These are phyloP conservation scores for Aphanomyces invadans DNA, from an alignment of 352 stramenopile species.

Conservation along the genomic window DNA sequence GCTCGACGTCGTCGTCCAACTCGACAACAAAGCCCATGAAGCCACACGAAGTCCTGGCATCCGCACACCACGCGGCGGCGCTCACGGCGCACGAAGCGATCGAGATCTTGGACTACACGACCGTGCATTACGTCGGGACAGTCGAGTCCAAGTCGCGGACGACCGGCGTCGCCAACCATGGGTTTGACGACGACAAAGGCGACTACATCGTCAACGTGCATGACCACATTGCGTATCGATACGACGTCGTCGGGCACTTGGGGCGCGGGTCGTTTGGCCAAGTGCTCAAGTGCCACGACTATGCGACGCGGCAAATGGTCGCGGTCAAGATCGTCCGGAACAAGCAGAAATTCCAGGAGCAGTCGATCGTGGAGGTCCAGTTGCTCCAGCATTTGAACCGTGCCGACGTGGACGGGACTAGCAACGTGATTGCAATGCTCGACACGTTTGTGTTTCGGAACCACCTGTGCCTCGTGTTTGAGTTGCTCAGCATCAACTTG, in stretches of 20 bases:
- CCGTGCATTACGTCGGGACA: slow-evolving; percentile 36
- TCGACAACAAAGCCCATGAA: not conserved
- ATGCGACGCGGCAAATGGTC: slow-evolving; percentile 76
- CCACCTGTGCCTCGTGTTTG: slow-evolving; percentile 96
- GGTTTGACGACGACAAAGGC: slow-evolving; percentile 90
- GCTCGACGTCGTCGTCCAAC: not conserved
- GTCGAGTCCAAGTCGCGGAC: not conserved
- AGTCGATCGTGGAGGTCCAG: slow-evolving; percentile 94
- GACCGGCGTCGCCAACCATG: slow-evolving; percentile 7
- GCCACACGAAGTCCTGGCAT: slow-evolving; percentile 30
- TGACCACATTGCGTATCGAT: slow-evolving; percentile 92
- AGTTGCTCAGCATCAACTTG: slow-evolving; percentile 93
- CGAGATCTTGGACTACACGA: slow-evolving; percentile 44
- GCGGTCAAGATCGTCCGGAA: slow-evolving; percentile 99
- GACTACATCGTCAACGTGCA: slow-evolving; percentile 93
- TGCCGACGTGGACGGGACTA: slow-evolving; percentile 55
- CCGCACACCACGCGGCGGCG: slow-evolving; percentile 27
- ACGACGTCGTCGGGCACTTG: slow-evolving; percentile 91
- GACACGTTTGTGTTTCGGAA: slow-evolving; percentile 90
- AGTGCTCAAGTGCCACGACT: slow-evolving; percentile 92
- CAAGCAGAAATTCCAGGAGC: slow-evolving; percentile 91
- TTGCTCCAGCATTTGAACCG: slow-evolving; percentile 81
- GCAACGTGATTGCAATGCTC: slow-evolving; percentile 87
- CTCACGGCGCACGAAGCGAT: slow-evolving; percentile 41
- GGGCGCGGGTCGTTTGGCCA: slow-evolving; percentile 98